phyloP scores from a whole-genome alignment of 805 yeast genomes.

The Candida koratica region DNA sequence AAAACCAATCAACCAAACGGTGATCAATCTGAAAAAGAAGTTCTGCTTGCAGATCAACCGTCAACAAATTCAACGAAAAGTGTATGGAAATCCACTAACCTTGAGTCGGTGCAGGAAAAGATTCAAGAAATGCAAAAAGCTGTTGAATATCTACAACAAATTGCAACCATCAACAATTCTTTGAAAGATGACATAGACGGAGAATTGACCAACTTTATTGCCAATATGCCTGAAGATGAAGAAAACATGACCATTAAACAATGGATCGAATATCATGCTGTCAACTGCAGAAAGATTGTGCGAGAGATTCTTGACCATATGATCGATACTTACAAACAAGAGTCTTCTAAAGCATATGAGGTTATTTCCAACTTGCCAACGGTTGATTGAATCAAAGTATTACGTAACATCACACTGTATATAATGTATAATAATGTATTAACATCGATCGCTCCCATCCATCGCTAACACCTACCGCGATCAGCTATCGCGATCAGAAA shows the following conservation, averaged over 20 bases:
- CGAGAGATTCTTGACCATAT: conserved; percentile 44
- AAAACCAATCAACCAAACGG: not conserved
- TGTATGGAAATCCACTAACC: conserved; percentile 2
- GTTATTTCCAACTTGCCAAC: conserved; percentile 14
- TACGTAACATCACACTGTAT: no score
- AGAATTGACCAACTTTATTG: conserved; percentile 56
- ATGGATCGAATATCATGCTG: conserved; percentile 61
- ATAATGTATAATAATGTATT: no score
- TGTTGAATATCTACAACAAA: conserved; percentile 28
- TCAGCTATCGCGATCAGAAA: conserved; percentile 5
- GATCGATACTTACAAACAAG: conserved; percentile 44
- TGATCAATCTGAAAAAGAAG: not conserved
- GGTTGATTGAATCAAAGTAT: no score
- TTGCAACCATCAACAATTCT: conserved; percentile 36
- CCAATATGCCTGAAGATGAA: conserved; percentile 67
- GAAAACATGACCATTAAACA: conserved; percentile 64
- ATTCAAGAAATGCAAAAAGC: conserved; percentile 32
- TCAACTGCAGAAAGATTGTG: conserved; percentile 48
- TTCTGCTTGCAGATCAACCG: not conserved
- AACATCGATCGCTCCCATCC: not conserved
- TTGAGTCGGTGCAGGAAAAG: conserved; percentile 10
- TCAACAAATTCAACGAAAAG: no score
- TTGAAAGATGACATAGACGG: conserved; percentile 66
- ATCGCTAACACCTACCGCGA: not conserved
- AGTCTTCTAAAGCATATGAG: conserved; percentile 48